phyloP scores from a whole-genome alignment of 2,329 filamentous ascomycete species.

The Aureobasidium namibiae region DNA sequence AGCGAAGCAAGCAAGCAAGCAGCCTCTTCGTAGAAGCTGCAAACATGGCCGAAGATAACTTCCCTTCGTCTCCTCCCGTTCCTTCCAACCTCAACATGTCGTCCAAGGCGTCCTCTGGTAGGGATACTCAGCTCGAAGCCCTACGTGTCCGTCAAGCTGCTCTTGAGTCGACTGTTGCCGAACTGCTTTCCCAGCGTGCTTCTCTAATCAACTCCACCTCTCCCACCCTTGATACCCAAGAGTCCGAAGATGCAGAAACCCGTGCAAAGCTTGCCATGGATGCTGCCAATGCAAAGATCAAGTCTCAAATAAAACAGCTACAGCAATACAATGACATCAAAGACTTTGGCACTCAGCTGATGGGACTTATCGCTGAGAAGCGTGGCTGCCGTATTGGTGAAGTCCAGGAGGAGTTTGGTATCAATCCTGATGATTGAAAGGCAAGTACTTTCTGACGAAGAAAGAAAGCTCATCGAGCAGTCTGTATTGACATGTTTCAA shows the following conservation, averaged over 20 bases:
- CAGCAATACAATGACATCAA: conserved; percentile 66
- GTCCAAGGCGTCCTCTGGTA: neutral
- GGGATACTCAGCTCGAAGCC: conserved; percentile 13
- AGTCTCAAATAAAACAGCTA: conserved; percentile 55
- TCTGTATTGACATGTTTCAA: neutral
- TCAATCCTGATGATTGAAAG: conserved; percentile 35
- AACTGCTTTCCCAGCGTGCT: conserved; percentile 36
- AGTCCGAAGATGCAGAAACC: neutral
- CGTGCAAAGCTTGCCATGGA: conserved; percentile 26
- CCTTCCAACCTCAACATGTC: neutral
- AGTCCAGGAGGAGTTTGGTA: conserved; percentile 41
- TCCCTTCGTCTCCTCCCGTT: neutral
- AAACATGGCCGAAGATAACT: conserved; percentile 1
- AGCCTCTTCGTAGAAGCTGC: neutral
- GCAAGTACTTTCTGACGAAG: neutral
- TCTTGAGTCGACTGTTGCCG: conserved; percentile 41
- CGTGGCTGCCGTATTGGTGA: conserved; percentile 47
- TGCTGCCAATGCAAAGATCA: conserved; percentile 46
- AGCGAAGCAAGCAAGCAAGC: neutral
- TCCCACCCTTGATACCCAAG: conserved; percentile 16
- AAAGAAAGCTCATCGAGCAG: no score
- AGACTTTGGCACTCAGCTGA: conserved; percentile 57
- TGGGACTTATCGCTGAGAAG: conserved; percentile 60
- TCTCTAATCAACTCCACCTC: conserved; percentile 28
- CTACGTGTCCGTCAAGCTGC: conserved; percentile 24